Percentiles rank a stretch among this genome's conserved stretches.
phyloP scores from a whole-genome alignment of 1,284 basidiomycete genomes.

The Fomitopsis pinicola region DNA sequence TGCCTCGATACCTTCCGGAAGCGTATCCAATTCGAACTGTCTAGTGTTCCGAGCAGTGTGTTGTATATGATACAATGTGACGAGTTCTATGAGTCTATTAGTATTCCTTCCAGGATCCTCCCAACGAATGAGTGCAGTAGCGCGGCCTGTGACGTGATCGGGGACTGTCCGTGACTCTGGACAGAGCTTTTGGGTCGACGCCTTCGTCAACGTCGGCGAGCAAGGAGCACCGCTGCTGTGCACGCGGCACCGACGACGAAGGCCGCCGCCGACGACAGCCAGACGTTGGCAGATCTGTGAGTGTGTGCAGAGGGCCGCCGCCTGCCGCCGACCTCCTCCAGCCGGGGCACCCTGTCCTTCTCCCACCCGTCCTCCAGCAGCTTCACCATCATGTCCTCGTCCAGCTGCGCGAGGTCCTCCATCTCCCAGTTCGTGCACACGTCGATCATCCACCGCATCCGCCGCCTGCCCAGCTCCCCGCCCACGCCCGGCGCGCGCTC shows the following conservation, averaged over 20 bases:
- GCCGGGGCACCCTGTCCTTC: constrained; percentile 44
- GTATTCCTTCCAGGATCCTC: neutral
- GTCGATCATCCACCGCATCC: constrained; percentile 96
- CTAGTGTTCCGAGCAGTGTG: neutral
- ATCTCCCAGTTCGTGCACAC: constrained; percentile 85
- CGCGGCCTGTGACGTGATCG: neutral
- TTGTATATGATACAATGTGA: constrained; percentile 1
- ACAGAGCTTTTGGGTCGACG: neutral
- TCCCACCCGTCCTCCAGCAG: constrained; percentile 73
- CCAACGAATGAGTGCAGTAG: neutral
- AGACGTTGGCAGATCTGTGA: constrained; percentile 4
- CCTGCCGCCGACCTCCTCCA: constrained; percentile 40
- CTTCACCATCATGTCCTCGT: constrained; percentile 55
- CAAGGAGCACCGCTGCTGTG: constrained; percentile 18
- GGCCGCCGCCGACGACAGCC: constrained; percentile 26
- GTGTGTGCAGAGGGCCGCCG: neutral
- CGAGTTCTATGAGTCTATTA: neutral
- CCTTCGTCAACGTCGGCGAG: constrained; percentile 7
- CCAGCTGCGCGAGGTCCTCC: constrained; percentile 68
- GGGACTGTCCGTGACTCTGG: neutral
- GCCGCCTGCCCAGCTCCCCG: constrained; percentile 61
- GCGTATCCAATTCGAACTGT: neutral
- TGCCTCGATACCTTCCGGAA: neutral
- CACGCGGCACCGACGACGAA: constrained; percentile 31
- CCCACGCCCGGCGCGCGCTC: constrained; percentile 75